Conservation (phyloP, 78 protist species). For the Guillardia theta region DNA sequence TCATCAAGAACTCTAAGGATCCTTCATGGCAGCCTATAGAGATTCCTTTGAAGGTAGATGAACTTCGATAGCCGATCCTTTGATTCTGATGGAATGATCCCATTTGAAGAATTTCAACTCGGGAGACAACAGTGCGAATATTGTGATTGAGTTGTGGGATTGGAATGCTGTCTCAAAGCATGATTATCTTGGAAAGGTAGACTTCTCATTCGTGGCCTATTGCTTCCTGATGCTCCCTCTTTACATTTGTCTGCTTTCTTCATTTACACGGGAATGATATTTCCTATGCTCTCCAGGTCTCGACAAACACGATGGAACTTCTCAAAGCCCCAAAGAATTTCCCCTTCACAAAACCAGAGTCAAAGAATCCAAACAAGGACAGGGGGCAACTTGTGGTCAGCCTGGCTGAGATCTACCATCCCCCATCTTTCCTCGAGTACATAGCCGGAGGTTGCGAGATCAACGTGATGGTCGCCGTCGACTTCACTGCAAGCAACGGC, state of each 20-base stretch:
- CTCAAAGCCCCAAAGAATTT: background rate
- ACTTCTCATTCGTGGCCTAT: too few species aligned
- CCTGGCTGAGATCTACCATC: background rate
- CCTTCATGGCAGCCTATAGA: background rate
- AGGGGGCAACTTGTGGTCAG: background rate
- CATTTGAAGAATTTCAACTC: background rate
- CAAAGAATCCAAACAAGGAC: background rate
- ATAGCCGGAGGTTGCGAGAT: background rate
- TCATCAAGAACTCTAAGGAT: background rate
- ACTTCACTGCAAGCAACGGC: background rate
- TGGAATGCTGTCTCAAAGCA: background rate
- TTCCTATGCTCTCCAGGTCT: background rate
- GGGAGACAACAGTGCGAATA: background rate
- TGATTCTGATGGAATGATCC: background rate
- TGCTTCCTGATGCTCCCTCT: too few species aligned
- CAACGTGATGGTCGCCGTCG: slow-evolving; percentile 18
- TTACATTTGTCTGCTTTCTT: too few species aligned
- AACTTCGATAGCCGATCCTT: too few species aligned
- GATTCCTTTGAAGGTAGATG: background rate
- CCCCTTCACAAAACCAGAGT: background rate
- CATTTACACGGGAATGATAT: too few species aligned
- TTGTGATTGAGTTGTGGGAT: background rate
- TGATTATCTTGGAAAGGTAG: background rate
- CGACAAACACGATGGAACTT: background rate
- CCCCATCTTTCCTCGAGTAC: background rate